These are phyloP conservation scores for Wickerhamomyces rabaulensis DNA, from an alignment of 805 yeast species.

Conservation along the genomic window DNA sequence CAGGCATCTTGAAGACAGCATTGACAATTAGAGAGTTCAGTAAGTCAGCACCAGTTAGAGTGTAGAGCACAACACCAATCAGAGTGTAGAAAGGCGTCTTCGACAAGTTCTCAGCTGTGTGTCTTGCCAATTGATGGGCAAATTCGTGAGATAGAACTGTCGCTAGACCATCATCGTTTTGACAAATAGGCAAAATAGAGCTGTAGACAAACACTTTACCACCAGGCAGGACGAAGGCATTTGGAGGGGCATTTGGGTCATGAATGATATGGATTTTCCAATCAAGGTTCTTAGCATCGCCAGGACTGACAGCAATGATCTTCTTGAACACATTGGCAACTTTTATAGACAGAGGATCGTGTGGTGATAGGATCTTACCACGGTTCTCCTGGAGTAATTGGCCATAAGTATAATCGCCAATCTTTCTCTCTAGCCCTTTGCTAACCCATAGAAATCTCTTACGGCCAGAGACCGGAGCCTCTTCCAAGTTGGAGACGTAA, in stretches of 20 bases:
- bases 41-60: slow-evolving; percentile 54
- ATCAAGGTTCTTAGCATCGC: slow-evolving; percentile 30
- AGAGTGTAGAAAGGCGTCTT: slow-evolving; percentile 65
- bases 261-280: slow-evolving; percentile 85
- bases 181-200: slow-evolving; percentile 71
- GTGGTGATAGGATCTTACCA: slow-evolving; percentile 49
- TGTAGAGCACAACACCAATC: slow-evolving; percentile 46
- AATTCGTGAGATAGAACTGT: slow-evolving; percentile 91
- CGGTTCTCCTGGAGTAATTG: slow-evolving; percentile 54
- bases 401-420: slow-evolving; percentile 62
- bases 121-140: slow-evolving; percentile 92
- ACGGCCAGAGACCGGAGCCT: slow-evolving; percentile 79
- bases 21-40: slow-evolving; percentile 49
- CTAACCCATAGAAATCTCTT: slow-evolving; percentile 69
- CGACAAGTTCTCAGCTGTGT: slow-evolving; percentile 78
- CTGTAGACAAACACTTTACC: slow-evolving; percentile 92
- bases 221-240: slow-evolving; percentile 94
- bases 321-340: slow-evolving; percentile 61
- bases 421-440: slow-evolving; percentile 50
- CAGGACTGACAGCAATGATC: slow-evolving; percentile 53
- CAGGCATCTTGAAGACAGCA: slow-evolving; percentile 67
- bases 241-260: slow-evolving; percentile 73
- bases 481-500: slow-evolving; percentile 54
- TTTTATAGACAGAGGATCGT: slow-evolving; percentile 52
- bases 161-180: slow-evolving; percentile 88